Evolutionary conservation across 495 filamentous ascomycete genomes (phyloP).

Genomic region (Penicillium coprophilum): DNA sequence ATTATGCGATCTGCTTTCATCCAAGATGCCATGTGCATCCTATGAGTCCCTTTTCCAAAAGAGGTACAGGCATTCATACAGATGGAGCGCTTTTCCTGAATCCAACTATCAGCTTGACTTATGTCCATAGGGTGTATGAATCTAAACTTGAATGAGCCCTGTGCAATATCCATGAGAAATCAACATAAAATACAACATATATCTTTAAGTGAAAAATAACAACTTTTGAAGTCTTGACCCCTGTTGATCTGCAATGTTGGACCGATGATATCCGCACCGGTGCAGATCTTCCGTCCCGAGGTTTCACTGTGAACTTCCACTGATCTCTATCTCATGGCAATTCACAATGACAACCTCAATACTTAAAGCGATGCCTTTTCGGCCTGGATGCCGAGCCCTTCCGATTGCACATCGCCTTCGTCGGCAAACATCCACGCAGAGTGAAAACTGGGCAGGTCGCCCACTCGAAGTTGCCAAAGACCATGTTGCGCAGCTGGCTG

Average conservation of each 20-base stretch:
- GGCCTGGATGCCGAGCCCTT: not conserved
- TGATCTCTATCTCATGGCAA: not conserved
- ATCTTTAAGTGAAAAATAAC: not conserved
- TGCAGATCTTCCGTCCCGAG: constrained; percentile 14
- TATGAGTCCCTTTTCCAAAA: constrained; percentile 2
- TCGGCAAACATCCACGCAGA: constrained; percentile 22
- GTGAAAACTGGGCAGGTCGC: constrained; percentile 20
- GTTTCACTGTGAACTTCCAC: constrained; percentile 12
- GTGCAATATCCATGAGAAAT: not conserved
- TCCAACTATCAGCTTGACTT: not conserved
- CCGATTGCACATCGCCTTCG: not conserved
- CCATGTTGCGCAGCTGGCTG: constrained; percentile 74
- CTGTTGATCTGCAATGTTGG: not conserved
- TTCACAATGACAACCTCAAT: constrained; percentile 15
- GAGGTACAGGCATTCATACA: constrained; percentile 4
- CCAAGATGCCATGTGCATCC: constrained; percentile 12
- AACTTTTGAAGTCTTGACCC: not conserved
- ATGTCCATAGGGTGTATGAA: not conserved
- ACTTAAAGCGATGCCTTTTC: constrained; percentile 7
- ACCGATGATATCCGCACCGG: constrained; percentile 12
- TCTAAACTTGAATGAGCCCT: not conserved
- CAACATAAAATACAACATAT: not conserved
- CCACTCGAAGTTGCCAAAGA: constrained; percentile 56
- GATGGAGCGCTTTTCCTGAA: constrained; percentile 4
- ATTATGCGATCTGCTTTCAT: constrained; percentile 14